These are phyloP conservation scores for Beauveria bassiana DNA, from an alignment of 2,329 filamentous ascomycete species.

Conservation along the genomic window DNA sequence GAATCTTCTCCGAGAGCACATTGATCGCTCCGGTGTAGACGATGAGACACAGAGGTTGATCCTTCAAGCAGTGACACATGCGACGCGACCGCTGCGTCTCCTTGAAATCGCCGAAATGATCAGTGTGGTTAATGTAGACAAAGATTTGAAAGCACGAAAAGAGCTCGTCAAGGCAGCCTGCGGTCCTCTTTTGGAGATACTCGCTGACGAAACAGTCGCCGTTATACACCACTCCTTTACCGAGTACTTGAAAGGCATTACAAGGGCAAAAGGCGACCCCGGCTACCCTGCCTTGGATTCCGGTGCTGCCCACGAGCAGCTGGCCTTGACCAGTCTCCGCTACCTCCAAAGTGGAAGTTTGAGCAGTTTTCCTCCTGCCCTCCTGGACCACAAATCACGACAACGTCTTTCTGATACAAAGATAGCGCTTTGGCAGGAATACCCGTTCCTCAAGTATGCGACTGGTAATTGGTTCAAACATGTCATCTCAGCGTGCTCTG, in stretches of 20 bases:
- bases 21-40: slow-evolving; percentile 21
- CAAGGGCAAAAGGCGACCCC: slow-evolving; percentile 1
- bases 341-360: background rate
- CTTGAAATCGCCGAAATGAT: slow-evolving; percentile 29
- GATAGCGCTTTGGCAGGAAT: slow-evolving; percentile 7
- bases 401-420: background rate
- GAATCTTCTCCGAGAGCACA: background rate
- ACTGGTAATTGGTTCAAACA: slow-evolving; percentile 24
- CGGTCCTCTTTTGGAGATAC: slow-evolving; percentile 37
- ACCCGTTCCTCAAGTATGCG: slow-evolving; percentile 25
- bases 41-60: slow-evolving; percentile 29
- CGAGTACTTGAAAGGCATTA: slow-evolving; percentile 31
- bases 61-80: slow-evolving; percentile 34
- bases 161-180: slow-evolving; percentile 31
- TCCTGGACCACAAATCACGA: background rate
- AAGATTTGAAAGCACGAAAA: slow-evolving; percentile 25
- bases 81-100: slow-evolving; percentile 31
- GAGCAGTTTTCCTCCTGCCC: background rate
- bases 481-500: slow-evolving; percentile 1
- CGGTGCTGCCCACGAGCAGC: background rate
- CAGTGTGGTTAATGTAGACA: slow-evolving; percentile 12
- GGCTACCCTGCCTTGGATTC: slow-evolving; percentile 14
- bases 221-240: slow-evolving; percentile 43
- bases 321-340: background rate
- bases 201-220: slow-evolving; percentile 35